Evolutionary conservation across 306 rosid species (phyloP), one percentile per base, ranked within the genome.

Genomic region (Myrica gale): DNA sequence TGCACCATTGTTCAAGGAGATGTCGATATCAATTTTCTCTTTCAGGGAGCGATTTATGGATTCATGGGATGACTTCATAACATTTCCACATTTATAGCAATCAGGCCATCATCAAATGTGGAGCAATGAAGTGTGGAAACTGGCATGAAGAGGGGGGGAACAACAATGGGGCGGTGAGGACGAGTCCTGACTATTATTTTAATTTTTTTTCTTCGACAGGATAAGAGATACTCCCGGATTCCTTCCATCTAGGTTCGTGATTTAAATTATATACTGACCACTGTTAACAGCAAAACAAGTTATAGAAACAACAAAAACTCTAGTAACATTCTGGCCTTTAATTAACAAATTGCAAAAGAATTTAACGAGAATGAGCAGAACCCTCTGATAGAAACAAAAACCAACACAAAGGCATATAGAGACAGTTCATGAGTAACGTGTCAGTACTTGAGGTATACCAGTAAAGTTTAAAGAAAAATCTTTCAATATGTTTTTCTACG

Each of bases 321-420:
- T 47, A 60, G 43, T 75, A 58, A 37, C 71, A 54, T 67, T 66
- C 26, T 19, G 46, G 20, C 37, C 42, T 51, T 47, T 20, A 56
- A 79, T 23, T 48, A 20, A 63, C 41, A 72, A 71, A 72, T 11
- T 26, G 13, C 20, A 71, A 11, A n/a, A 54, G 45, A 21, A 72
- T 41, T 7, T 37, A 82, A 73, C 51, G 73, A 54, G 41, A 58
- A 73, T 11, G 69, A 51, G 50, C n/a, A 73, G 1, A 74, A 78
- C 69, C 15, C 67, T 16, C 37, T 15, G 16, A 61, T 61, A 58
- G 66, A 61, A 60, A 76, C 65, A 72, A 65, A 65, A 23, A 65
- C 70, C 17, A 39, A 41, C 70, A 37, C 4, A 37, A 32, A 16
- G 46, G 17, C 68, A 37, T 62, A 62, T 62, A 37, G 44, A 37